A percentile compares a stretch with the other conserved stretches of the same genome.
Conservation (phyloP, 2,329 filamentous ascomycete species). For the Xylariomycetidae sp. region DNA sequence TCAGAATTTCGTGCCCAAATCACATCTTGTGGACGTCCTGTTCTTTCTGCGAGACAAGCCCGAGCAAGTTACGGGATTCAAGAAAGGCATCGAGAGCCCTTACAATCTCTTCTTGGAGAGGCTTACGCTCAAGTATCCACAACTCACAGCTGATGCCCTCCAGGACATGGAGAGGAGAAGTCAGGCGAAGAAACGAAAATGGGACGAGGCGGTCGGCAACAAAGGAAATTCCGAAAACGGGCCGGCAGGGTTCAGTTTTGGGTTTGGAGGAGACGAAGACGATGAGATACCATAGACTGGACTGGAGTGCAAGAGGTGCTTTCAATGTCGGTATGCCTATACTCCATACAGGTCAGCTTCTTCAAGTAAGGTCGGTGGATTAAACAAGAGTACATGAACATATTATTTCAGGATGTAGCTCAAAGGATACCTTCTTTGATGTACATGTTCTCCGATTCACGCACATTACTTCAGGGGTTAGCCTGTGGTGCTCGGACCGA, state of each 20-base stretch:
- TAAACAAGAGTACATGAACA: too few species aligned
- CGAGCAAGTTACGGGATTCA: constrained; percentile 85
- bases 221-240: constrained; percentile 33
- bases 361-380: too few species aligned
- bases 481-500: too few species aligned
- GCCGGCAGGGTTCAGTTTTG: constrained; percentile 47
- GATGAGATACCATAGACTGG: constrained; percentile 40
- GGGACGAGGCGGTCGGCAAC: constrained; percentile 71
- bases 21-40: constrained; percentile 69
- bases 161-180: constrained; percentile 59
- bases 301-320: too few species aligned
- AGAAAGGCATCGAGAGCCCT: constrained; percentile 63
- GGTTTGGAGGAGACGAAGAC: constrained; percentile 44
- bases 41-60: constrained; percentile 76
- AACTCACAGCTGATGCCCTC: constrained; percentile 62
- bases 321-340: too few species aligned
- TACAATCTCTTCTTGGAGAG: constrained; percentile 71
- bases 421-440: too few species aligned
- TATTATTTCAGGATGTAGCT: too few species aligned
- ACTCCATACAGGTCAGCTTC: too few species aligned
- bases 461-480: too few species aligned
- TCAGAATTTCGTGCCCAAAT: constrained; percentile 86
- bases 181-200: constrained; percentile 71
- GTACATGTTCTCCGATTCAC: too few species aligned
- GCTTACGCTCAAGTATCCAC: constrained; percentile 59